Evolutionary conservation across 2,329 filamentous ascomycete genomes (phyloP).

Genomic region (Penicillium sumatraense): DNA sequence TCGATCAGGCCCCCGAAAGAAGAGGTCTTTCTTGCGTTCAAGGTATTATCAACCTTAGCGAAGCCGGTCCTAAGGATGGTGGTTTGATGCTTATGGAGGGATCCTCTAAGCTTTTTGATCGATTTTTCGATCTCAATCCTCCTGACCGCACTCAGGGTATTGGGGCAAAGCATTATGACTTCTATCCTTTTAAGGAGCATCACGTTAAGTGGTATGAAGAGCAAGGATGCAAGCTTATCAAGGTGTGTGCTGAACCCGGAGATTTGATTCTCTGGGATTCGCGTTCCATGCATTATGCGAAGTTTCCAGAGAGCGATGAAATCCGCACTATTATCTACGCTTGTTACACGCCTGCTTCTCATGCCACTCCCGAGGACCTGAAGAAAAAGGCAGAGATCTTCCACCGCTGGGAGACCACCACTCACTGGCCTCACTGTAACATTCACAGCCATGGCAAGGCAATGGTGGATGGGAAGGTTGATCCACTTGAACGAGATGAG

Average conservation of each 20-base stretch:
- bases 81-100: conserved; percentile 20
- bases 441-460: conserved; percentile 16
- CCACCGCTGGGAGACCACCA: conserved; percentile 15
- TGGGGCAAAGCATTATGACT: conserved; percentile 18
- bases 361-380: background rate
- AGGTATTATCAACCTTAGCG: conserved; percentile 20
- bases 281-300: conserved; percentile 18
- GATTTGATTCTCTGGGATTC: conserved; percentile 28
- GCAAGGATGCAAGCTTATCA: conserved; percentile 21
- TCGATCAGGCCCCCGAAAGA: background rate
- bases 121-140: conserved; percentile 18
- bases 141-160: conserved; percentile 5
- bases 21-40: conserved; percentile 13
- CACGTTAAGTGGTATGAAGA: conserved; percentile 21
- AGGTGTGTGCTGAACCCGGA: conserved; percentile 22
- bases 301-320: conserved; percentile 10
- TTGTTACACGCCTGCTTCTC: conserved; percentile 14
- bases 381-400: conserved; percentile 18
- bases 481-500: conserved; percentile 18
- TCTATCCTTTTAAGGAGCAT: conserved; percentile 13
- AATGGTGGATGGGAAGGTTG: conserved; percentile 14
- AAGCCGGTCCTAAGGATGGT: conserved; percentile 22
- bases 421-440: conserved; percentile 27
- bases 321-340: conserved; percentile 23
- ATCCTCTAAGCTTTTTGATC: conserved; percentile 16